Conservation (phyloP, 2,329 filamentous ascomycete species). For the Pseudogymnoascus sp. region DNA sequence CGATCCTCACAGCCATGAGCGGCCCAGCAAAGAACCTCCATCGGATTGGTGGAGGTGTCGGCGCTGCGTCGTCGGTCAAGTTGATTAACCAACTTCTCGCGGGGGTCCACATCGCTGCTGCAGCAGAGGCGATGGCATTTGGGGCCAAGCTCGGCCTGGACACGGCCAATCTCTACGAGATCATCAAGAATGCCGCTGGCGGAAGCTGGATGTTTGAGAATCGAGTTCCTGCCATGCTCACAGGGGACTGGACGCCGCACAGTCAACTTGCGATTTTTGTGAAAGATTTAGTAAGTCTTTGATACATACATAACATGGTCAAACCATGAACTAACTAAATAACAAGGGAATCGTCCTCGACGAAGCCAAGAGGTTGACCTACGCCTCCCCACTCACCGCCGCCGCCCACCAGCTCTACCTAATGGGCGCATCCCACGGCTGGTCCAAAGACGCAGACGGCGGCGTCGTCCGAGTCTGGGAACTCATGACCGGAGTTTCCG, state of each 20-base stretch:
- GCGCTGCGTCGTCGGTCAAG: constrained; percentile 50
- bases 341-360: constrained; percentile 25
- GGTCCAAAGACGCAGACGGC: constrained; percentile 25
- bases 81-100: constrained; percentile 51
- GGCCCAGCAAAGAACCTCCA: constrained; percentile 36
- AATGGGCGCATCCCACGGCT: constrained; percentile 25
- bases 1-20: constrained; percentile 28
- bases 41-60: constrained; percentile 44
- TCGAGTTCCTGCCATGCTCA: constrained; percentile 29
- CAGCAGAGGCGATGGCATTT: constrained; percentile 49
- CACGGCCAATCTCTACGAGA: constrained; percentile 39
- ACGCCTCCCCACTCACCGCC: constrained; percentile 25
- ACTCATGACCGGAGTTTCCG: constrained; percentile 14
- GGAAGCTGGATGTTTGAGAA: constrained; percentile 33
- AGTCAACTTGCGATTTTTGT: constrained; percentile 31
- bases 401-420: constrained; percentile 28
- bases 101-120: constrained; percentile 47
- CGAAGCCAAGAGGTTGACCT: constrained; percentile 25
- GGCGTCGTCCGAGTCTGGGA: constrained; percentile 33
- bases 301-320: not conserved
- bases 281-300: constrained; percentile 9
- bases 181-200: constrained; percentile 33
- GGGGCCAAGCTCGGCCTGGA: constrained; percentile 45
- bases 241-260: constrained; percentile 26
- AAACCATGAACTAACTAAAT: constrained; percentile 13